Evolutionary conservation across 2,329 filamentous ascomycete genomes (phyloP), one percentile per base, ranked within the genome.

Genomic region (Colletotrichum orchidophilum): DNA sequence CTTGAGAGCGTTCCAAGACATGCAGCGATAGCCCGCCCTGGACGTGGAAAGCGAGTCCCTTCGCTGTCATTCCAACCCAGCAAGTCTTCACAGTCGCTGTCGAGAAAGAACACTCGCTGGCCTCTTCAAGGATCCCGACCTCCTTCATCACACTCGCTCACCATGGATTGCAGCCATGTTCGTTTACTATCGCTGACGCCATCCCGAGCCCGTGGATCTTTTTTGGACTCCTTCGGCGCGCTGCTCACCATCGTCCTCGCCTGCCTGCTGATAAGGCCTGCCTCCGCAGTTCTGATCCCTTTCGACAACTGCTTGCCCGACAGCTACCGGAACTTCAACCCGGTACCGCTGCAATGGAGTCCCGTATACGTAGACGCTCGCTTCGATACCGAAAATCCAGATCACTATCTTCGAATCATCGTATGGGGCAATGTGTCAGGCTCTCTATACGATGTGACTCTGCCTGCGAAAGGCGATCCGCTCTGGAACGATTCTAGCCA

Each of bases 381-480:
- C 24, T 97, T 97, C 84, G 88, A 94, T 76, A 86, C 88, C 31
- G 80, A 83, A 15, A 83, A 88, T 73, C 80, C 88, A 5, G 86
- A 83, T 61, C 90, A 95, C 78, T 89, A 87, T 50, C 86, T 99
- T 59, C 90, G 89, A 73, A 84, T 98, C 66, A 96, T 91, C 1
- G 88, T 97, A 57, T 98, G 94, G 84, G 96, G 95, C 62, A 98
- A 98, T 81, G 94, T 98, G 33, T 93, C 92, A 9, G 96, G 96
- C 57, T 90, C 92, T 61, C 86, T 88, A 54, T 85, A 86, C 2
- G 78, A 82, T 13, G 83, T 84, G n/a, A 71, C 81, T 2, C 88
- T 94, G 63, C 94, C 94, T 39, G 76, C 88, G 0, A 81, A 87
- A 21, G 81, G 87, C 75, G 87, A 90, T 77, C 80, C 88, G 0